These are phyloP conservation scores for Porcisia deanei DNA, from an alignment of 208 protist species.

Conservation along the genomic window DNA sequence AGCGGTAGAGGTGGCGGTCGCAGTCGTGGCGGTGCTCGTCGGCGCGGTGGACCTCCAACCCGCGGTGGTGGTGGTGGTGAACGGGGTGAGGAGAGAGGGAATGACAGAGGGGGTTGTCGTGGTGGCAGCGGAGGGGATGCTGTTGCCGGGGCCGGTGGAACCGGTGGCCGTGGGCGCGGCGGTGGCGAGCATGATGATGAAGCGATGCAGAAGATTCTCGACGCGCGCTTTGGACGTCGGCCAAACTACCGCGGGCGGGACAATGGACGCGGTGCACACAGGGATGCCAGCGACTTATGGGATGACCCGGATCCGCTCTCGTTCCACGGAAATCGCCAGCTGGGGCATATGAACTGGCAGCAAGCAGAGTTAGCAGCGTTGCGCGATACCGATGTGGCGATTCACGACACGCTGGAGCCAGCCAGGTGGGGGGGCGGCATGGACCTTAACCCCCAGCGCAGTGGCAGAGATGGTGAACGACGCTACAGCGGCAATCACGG, in stretches of 20 bases:
- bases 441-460: constrained; percentile 19
- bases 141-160: background rate
- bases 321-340: constrained; percentile 64
- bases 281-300: constrained; percentile 55
- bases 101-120: constrained; percentile 4
- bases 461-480: constrained; percentile 17
- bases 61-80: constrained; percentile 18
- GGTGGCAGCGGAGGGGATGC: constrained; percentile 10
- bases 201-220: constrained; percentile 33
- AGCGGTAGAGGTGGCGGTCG: constrained; percentile 11
- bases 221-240: constrained; percentile 41
- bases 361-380: constrained; percentile 50
- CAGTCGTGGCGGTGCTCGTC: constrained; percentile 25
- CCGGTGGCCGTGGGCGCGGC: background rate
- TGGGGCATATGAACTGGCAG: constrained; percentile 79
- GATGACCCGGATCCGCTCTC: constrained; percentile 79
- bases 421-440: constrained; percentile 12
- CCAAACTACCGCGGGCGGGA: constrained; percentile 24
- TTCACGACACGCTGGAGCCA: constrained; percentile 22
- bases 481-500: constrained; percentile 17
- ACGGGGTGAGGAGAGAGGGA: background rate
- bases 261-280: constrained; percentile 12
- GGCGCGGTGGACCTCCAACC: constrained; percentile 19
- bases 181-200: constrained; percentile 11
- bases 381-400: constrained; percentile 14